phyloP scores from a whole-genome alignment of 768 basidiomycete genomes.

The Boletus reticuloceps region DNA sequence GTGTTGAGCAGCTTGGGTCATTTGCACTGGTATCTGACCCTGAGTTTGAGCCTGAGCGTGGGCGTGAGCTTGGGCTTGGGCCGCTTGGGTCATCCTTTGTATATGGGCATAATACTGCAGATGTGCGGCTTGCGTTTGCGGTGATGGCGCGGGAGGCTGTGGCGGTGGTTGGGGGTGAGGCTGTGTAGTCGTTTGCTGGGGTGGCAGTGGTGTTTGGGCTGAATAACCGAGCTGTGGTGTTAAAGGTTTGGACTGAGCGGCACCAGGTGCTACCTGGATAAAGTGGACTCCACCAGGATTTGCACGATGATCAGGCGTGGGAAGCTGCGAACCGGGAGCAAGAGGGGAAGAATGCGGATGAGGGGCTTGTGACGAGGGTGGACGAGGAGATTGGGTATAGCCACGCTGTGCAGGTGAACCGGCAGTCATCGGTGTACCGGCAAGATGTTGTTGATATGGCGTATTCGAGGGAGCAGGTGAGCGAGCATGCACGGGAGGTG shows the following conservation, averaged over 20 bases:
- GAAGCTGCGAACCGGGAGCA: slow-evolving; percentile 28
- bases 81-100: slow-evolving; percentile 20
- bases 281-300: slow-evolving; percentile 24
- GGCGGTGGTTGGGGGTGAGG: slow-evolving; percentile 23
- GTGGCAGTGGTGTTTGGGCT: slow-evolving; percentile 15
- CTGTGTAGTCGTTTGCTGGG: slow-evolving; percentile 22
- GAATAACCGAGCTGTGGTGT: slow-evolving; percentile 30
- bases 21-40: slow-evolving; percentile 24
- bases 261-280: slow-evolving; percentile 22
- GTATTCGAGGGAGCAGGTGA: slow-evolving; percentile 22
- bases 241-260: slow-evolving; percentile 26
- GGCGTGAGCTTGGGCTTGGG: slow-evolving; percentile 23
- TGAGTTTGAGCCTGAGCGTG: slow-evolving; percentile 21
- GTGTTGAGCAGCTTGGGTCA: slow-evolving; percentile 27
- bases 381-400: slow-evolving; percentile 35
- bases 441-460: slow-evolving; percentile 23
- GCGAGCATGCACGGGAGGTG: slow-evolving; percentile 28
- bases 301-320: slow-evolving; percentile 23
- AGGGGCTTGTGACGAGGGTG: slow-evolving; percentile 30
- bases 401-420: slow-evolving; percentile 32
- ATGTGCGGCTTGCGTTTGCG: slow-evolving; percentile 20
- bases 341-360: slow-evolving; percentile 32
- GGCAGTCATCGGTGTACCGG: slow-evolving; percentile 18
- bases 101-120: slow-evolving; percentile 20
- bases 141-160: slow-evolving; percentile 18